phyloP scores from a whole-genome alignment of 106 monocot genomes.

The Cymbidium sinense region DNA sequence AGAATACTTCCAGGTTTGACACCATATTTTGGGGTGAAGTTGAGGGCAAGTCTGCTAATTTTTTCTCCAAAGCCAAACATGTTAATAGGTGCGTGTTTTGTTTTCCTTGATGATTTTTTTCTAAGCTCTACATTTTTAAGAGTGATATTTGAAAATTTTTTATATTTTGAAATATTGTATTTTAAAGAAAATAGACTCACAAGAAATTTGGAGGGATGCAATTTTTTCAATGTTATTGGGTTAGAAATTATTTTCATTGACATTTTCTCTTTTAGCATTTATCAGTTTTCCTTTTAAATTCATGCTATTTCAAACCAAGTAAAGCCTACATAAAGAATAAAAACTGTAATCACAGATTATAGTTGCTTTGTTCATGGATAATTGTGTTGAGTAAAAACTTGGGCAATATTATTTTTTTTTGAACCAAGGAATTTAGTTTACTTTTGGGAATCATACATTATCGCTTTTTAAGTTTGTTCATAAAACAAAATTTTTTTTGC shows the following conservation, averaged over 20 bases:
- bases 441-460: background rate
- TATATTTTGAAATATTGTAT: too few species aligned
- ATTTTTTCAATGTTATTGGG: background rate
- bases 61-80: conserved; percentile 80
- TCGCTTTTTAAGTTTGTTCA: too few species aligned
- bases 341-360: background rate
- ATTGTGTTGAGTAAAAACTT: background rate
- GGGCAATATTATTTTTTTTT: background rate
- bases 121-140: background rate
- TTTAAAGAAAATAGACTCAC: too few species aligned
- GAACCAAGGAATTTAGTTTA: background rate
- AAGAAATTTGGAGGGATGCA: background rate
- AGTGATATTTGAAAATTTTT: background rate
- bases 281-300: background rate
- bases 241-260: too few species aligned
- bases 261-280: too few species aligned
- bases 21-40: conserved; percentile 65
- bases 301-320: background rate
- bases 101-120: background rate
- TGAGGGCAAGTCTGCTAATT: conserved; percentile 60
- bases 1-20: conserved; percentile 76
- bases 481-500: too few species aligned
- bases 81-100: conserved; percentile 50
- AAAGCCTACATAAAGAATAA: background rate
- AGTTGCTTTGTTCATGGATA: background rate